Percentiles rank a stretch among this genome's conserved stretches.
Evolutionary conservation across 495 filamentous ascomycete species (phyloP).

Genomic region (Podospora didyma): DNA sequence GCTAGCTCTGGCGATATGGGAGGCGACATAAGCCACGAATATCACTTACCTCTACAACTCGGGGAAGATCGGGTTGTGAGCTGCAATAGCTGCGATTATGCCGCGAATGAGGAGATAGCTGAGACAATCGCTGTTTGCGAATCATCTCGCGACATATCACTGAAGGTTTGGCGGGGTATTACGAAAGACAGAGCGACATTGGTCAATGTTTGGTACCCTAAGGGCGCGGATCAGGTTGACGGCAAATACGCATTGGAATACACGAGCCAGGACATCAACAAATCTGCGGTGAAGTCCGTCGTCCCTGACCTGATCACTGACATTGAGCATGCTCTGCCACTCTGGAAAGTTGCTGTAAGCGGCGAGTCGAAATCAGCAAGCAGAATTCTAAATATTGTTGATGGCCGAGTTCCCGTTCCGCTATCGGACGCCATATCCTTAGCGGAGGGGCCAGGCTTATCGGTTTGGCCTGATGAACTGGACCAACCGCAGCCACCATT

Average conservation of each 20-base stretch:
- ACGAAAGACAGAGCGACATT: conserved; percentile 63
- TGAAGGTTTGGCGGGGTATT: conserved; percentile 60
- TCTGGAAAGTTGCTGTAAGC: conserved; percentile 45
- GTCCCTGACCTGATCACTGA: conserved; percentile 70
- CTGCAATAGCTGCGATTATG: conserved; percentile 69
- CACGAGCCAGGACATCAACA: conserved; percentile 55
- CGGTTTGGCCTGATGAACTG: conserved; percentile 22
- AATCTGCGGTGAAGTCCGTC: conserved; percentile 65
- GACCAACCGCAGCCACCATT: neutral
- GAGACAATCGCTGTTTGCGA: conserved; percentile 9
- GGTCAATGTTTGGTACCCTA: conserved; percentile 64
- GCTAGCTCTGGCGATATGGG: conserved; percentile 97
- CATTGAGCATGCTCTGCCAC: conserved; percentile 55
- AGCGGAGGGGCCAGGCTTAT: neutral
- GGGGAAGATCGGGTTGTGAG: conserved; percentile 84
- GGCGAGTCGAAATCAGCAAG: conserved; percentile 11
- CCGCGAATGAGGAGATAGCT: conserved; percentile 78
- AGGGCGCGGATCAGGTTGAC: conserved; percentile 16
- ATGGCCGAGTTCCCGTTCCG: conserved; percentile 29
- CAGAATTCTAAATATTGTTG: conserved; percentile 50
- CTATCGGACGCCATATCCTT: conserved; percentile 1
- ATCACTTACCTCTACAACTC: conserved; percentile 73
- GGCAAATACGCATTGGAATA: conserved; percentile 15
- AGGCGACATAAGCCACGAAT: conserved; percentile 89
- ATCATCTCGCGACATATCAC: neutral